Conservation (phyloP, 305 asterid genomes). For the Solanum hybrid region DNA sequence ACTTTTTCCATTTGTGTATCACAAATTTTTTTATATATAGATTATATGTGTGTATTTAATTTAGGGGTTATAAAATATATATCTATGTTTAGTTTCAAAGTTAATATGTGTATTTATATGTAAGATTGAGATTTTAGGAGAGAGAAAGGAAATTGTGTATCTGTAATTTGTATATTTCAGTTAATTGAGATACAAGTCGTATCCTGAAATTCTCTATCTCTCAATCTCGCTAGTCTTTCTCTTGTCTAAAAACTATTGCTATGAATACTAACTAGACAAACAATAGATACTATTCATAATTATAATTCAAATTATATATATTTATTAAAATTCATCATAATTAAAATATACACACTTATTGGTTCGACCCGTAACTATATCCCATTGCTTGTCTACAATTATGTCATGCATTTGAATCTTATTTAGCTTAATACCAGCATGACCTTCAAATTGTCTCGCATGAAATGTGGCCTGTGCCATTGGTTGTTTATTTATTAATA, state of each 20-base stretch:
- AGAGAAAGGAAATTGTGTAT: neutral
- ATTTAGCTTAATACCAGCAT: neutral
- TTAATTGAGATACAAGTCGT: neutral
- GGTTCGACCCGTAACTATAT: neutral
- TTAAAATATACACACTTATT: too few species aligned
- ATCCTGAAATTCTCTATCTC: too few species aligned
- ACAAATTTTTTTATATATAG: neutral
- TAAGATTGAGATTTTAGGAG: neutral
- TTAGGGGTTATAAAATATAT: neutral
- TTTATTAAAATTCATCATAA: neutral
- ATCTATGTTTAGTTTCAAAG: neutral
- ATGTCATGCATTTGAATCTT: neutral
- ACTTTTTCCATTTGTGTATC: neutral
- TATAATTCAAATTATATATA: neutral
- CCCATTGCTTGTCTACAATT: neutral
- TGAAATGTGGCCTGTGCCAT: neutral
- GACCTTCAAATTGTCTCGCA: neutral
- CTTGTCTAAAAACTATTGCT: neutral
- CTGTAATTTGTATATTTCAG: too few species aligned
- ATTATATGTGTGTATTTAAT: neutral
- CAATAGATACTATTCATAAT: neutral
- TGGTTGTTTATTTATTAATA: too few species aligned
- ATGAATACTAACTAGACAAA: neutral
- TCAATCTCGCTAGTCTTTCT: neutral
- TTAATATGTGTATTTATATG: neutral